Percentiles rank a stretch among this genome's conserved stretches.
These are phyloP conservation scores for Lactuca saligna DNA, from an alignment of 129 eudicot species.

Conservation along the genomic window DNA sequence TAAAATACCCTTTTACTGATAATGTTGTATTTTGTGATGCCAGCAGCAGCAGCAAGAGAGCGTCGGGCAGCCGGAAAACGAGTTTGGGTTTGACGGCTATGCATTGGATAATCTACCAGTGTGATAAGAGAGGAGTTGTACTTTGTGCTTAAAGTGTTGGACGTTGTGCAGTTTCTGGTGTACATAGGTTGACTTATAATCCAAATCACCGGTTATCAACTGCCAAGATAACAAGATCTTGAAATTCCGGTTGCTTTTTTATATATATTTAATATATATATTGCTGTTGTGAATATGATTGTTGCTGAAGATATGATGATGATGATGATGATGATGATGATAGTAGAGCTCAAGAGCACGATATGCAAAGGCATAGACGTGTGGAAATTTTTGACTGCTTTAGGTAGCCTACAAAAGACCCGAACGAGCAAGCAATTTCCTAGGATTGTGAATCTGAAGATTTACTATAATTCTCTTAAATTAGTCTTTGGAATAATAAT, in stretches of 20 bases:
- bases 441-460: conserved; percentile 37
- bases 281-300: conserved; percentile 29
- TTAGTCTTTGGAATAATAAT: conserved; percentile 27
- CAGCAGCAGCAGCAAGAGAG: conserved; percentile 65
- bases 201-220: not conserved
- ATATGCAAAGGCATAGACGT: conserved; percentile 43
- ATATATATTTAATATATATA: not conserved
- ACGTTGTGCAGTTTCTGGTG: conserved; percentile 20
- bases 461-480: conserved; percentile 17
- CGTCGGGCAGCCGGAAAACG: conserved; percentile 50
- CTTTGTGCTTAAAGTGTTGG: conserved; percentile 13
- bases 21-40: conserved; percentile 17
- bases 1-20: conserved; percentile 1
- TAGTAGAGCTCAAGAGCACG: conserved; percentile 15
- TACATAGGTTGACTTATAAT: conserved; percentile 38
- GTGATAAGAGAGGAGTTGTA: conserved; percentile 18
- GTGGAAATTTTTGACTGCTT: conserved; percentile 39
- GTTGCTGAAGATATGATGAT: conserved; percentile 21
- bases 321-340: conserved; percentile 22
- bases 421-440: conserved; percentile 15
- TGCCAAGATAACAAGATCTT: conserved; percentile 20
- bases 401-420: conserved; percentile 37
- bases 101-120: conserved; percentile 76
- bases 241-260: conserved; percentile 21
- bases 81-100: conserved; percentile 72